Evolutionary conservation across 768 basidiomycete species (phyloP).

Genomic region (Rhizopogon sp.): DNA sequence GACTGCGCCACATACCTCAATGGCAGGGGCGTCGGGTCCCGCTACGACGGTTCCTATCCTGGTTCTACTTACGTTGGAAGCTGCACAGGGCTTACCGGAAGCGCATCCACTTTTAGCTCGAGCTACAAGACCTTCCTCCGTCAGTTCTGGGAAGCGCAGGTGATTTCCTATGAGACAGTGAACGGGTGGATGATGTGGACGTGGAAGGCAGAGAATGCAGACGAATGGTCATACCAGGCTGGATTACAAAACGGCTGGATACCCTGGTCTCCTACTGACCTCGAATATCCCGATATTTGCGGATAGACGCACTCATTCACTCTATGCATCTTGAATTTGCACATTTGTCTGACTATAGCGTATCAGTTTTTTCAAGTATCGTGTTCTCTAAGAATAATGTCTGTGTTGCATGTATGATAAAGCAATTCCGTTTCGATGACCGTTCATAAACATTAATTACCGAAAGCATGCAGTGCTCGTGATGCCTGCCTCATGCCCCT

Average conservation of each 20-base stretch:
- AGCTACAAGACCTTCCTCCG: conserved; percentile 80
- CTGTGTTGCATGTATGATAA: background rate
- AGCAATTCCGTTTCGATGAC: background rate
- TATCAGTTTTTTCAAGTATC: background rate
- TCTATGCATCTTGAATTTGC: too few relatives aligned
- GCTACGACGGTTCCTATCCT: conserved; percentile 57
- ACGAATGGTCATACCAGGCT: conserved; percentile 88
- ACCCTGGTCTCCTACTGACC: conserved; percentile 50
- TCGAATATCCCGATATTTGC: conserved; percentile 61
- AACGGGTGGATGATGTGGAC: conserved; percentile 80
- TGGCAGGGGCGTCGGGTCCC: conserved; percentile 67
- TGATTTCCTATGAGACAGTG: conserved; percentile 63
- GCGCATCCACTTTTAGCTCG: conserved; percentile 66
- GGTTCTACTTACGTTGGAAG: conserved; percentile 69
- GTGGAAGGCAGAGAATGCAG: conserved; percentile 79
- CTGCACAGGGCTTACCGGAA: conserved; percentile 70
- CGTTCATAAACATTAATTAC: background rate
- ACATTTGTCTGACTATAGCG: background rate
- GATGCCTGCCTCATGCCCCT: conserved; percentile 9
- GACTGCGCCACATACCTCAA: conserved; percentile 67
- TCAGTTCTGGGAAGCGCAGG: conserved; percentile 83
- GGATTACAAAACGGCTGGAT: conserved; percentile 84
- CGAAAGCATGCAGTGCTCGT: background rate
- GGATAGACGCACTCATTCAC: conserved; percentile 15
- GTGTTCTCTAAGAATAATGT: background rate